These are phyloP conservation scores for Panaeolus cyanescens DNA, from an alignment of 768 basidiomycete genomes.

Conservation along the genomic window DNA sequence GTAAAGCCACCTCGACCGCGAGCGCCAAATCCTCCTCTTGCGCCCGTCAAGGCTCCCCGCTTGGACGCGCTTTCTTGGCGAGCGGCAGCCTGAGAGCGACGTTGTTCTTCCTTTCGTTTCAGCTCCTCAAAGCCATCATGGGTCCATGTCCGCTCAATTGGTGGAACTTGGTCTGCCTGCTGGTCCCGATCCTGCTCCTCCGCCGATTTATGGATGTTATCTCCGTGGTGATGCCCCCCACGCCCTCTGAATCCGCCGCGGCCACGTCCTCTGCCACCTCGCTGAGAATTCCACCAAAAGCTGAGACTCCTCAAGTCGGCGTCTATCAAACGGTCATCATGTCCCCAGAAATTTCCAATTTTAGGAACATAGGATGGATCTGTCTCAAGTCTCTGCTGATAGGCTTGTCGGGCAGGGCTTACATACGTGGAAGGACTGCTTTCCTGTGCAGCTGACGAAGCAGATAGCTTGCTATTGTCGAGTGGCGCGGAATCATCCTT, in stretches of 20 bases:
- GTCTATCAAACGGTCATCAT: slow-evolving; percentile 88
- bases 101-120: slow-evolving; percentile 71
- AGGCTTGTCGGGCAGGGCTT: slow-evolving; percentile 74
- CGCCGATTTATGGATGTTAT: slow-evolving; percentile 10
- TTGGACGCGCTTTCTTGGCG: slow-evolving; percentile 20
- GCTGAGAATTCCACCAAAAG: slow-evolving; percentile 78
- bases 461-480: slow-evolving; percentile 7
- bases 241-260: slow-evolving; percentile 62
- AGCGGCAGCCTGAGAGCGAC: slow-evolving; percentile 29
- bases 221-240: slow-evolving; percentile 38
- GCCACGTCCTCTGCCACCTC: slow-evolving; percentile 68
- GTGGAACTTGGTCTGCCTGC: slow-evolving; percentile 35
- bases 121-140: slow-evolving; percentile 92
- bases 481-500: slow-evolving; percentile 2
- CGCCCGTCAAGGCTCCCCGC: slow-evolving; percentile 42
- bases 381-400: slow-evolving; percentile 76
- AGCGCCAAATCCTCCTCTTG: slow-evolving; percentile 42
- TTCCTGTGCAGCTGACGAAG: slow-evolving; percentile 9
- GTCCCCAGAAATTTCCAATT: slow-evolving; percentile 93
- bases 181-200: slow-evolving; percentile 23
- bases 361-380: slow-evolving; percentile 91
- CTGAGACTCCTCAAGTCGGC: slow-evolving; percentile 81
- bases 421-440: slow-evolving; percentile 1
- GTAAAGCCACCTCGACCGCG: slow-evolving; percentile 48
- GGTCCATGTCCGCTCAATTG: slow-evolving; percentile 73